These are phyloP conservation scores for Pezicula radicicola DNA, from an alignment of 2,329 filamentous ascomycete genomes.

Conservation along the genomic window DNA sequence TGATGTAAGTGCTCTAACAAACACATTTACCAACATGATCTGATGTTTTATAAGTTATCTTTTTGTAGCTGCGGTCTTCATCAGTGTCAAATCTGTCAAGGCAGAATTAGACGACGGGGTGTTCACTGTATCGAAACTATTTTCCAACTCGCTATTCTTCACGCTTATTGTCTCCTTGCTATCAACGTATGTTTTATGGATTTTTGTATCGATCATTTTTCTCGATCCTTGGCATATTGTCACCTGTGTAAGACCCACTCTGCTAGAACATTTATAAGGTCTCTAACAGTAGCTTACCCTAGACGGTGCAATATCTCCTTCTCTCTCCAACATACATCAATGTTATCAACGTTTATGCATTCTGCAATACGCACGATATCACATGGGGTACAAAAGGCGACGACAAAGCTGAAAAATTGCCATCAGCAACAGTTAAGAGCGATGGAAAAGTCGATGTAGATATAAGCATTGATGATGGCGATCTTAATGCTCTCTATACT, in stretches of 20 bases:
- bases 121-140: slow-evolving; percentile 70
- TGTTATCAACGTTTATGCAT: slow-evolving; percentile 96
- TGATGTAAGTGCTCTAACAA: slow-evolving; percentile 58
- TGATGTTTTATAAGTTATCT: slow-evolving; percentile 57
- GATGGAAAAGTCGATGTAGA: slow-evolving; percentile 88
- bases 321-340: slow-evolving; percentile 96
- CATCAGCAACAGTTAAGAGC: slow-evolving; percentile 81
- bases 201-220: slow-evolving; percentile 86
- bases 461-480: slow-evolving; percentile 80
- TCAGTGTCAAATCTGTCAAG: slow-evolving; percentile 82
- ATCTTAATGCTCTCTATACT: slow-evolving; percentile 91
- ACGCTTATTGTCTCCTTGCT: slow-evolving; percentile 87
- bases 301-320: slow-evolving; percentile 84
- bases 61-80: slow-evolving; percentile 88
- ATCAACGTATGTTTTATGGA: slow-evolving; percentile 89
- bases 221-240: slow-evolving; percentile 98
- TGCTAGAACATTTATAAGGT: background rate
- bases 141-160: slow-evolving; percentile 84
- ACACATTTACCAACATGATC: background rate
- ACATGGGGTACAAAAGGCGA: slow-evolving; percentile 97
- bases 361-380: slow-evolving; percentile 96
- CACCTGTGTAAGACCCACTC: slow-evolving; percentile 49
- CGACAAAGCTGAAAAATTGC: slow-evolving; percentile 85
- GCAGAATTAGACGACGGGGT: slow-evolving; percentile 56
- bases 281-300: background rate